Evolutionary conservation across 768 basidiomycete species (phyloP).

Genomic region (Phylloporus arenicola): DNA sequence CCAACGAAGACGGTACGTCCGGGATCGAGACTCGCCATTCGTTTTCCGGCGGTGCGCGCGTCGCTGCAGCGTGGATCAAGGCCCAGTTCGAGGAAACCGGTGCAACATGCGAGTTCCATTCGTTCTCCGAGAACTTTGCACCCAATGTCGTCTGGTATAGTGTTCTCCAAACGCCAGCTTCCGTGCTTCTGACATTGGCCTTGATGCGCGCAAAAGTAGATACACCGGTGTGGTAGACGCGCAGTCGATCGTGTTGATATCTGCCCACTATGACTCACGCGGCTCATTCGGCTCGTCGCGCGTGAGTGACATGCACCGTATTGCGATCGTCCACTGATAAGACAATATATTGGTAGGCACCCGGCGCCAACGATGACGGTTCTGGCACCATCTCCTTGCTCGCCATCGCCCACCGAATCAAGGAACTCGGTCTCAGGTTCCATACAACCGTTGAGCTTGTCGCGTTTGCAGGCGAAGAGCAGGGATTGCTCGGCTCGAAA

Average conservation of each 20-base stretch:
- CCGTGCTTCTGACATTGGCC: neutral
- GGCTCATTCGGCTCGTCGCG: conserved; percentile 79
- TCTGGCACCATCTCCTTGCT: conserved; percentile 68
- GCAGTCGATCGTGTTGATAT: conserved; percentile 65
- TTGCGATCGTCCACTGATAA: neutral
- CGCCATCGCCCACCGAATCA: conserved; percentile 73
- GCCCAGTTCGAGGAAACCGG: conserved; percentile 67
- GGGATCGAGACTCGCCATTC: conserved; percentile 78
- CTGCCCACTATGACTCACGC: conserved; percentile 88
- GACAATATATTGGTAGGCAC: conserved; percentile 17
- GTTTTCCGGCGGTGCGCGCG: conserved; percentile 57
- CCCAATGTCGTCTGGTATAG: conserved; percentile 83
- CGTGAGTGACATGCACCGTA: conserved; percentile 11
- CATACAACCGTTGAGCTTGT: conserved; percentile 72
- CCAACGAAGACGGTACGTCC: conserved; percentile 74
- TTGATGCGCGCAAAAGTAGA: conserved; percentile 36
- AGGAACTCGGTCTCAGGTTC: conserved; percentile 61
- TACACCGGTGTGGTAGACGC: conserved; percentile 43
- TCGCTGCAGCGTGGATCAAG: conserved; percentile 44
- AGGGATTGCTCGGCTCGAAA: conserved; percentile 74
- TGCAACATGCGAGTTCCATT: conserved; percentile 60
- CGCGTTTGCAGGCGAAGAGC: conserved; percentile 89
- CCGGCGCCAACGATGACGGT: conserved; percentile 61
- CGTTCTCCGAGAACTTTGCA: conserved; percentile 68
- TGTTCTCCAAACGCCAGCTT: neutral